A percentile compares a stretch with the other conserved stretches of the same genome.
Evolutionary conservation across 441 rosid species (phyloP).

Genomic region (Bocquillonia castaneifolia): DNA sequence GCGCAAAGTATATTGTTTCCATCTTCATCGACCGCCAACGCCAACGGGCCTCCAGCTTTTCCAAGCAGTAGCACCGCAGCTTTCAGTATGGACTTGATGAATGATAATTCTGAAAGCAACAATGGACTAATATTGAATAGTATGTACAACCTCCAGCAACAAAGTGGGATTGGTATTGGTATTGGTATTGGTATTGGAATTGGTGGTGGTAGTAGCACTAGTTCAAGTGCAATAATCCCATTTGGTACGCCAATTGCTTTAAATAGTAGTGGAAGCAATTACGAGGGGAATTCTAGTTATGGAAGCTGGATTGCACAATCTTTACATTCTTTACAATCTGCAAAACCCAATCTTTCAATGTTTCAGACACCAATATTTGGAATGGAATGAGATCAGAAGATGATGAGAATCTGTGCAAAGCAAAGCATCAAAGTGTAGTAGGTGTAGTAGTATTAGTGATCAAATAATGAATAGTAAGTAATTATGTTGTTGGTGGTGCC

Average conservation of each 20-base stretch:
- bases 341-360: conserved; percentile 57
- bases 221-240: conserved; percentile 40
- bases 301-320: conserved; percentile 47
- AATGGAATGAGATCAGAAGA: conserved; percentile 53
- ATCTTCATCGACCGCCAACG: conserved; percentile 7
- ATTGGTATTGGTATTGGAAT: not conserved
- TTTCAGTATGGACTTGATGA: conserved; percentile 28
- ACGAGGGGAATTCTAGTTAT: conserved; percentile 41
- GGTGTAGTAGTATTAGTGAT: not conserved
- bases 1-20: conserved; percentile 19
- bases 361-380: conserved; percentile 89
- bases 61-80: conserved; percentile 21
- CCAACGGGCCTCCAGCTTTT: conserved; percentile 21
- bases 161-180: conserved; percentile 7
- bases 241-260: conserved; percentile 34
- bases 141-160: conserved; percentile 32
- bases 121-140: conserved; percentile 32
- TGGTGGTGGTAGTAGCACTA: conserved; percentile 8
- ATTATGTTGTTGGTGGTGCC: conserved; percentile 2
- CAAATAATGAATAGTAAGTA: too few species aligned
- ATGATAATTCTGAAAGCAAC: conserved; percentile 19
- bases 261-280: conserved; percentile 26
- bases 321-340: conserved; percentile 48
- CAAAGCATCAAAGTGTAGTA: conserved; percentile 4
- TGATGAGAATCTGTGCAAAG: conserved; percentile 38